Conservation (phyloP, 768 basidiomycete species). For the Cytidiella melzeri region DNA sequence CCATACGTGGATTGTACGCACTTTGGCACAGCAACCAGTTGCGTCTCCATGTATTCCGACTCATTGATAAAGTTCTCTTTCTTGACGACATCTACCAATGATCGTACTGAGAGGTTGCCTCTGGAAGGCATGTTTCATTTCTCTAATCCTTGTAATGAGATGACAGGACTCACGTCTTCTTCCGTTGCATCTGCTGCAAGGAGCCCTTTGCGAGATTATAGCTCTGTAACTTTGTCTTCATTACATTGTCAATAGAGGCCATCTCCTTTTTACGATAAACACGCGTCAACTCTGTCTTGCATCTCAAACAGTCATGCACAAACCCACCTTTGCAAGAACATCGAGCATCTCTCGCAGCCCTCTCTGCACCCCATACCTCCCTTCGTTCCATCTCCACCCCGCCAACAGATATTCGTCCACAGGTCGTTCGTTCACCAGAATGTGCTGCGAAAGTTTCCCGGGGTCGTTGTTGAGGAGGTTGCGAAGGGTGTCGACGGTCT, state of each 20-base stretch:
- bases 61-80: slow-evolving; percentile 78
- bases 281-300: neutral
- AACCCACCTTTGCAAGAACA: slow-evolving; percentile 69
- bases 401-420: slow-evolving; percentile 76
- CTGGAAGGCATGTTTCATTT: too few species aligned
- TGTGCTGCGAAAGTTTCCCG: slow-evolving; percentile 64
- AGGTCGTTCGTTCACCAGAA: slow-evolving; percentile 71
- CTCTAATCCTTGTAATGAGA: too few species aligned
- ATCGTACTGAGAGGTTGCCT: slow-evolving; percentile 91
- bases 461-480: slow-evolving; percentile 87
- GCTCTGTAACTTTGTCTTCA: slow-evolving; percentile 85
- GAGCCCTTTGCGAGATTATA: slow-evolving; percentile 95
- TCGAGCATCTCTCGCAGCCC: slow-evolving; percentile 83
- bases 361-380: slow-evolving; percentile 81
- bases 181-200: slow-evolving; percentile 86
- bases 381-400: slow-evolving; percentile 91
- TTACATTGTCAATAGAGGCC: slow-evolving; percentile 86
- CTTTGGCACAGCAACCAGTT: slow-evolving; percentile 93
- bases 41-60: slow-evolving; percentile 91
- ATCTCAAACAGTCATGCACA: neutral
- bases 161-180: slow-evolving; percentile 60
- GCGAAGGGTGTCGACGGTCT: slow-evolving; percentile 90
- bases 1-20: slow-evolving; percentile 30
- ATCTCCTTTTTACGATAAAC: slow-evolving; percentile 62
- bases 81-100: slow-evolving; percentile 78